Conservation (phyloP, 129 eudicot genomes). For the Heracleum sosnowskyi region DNA sequence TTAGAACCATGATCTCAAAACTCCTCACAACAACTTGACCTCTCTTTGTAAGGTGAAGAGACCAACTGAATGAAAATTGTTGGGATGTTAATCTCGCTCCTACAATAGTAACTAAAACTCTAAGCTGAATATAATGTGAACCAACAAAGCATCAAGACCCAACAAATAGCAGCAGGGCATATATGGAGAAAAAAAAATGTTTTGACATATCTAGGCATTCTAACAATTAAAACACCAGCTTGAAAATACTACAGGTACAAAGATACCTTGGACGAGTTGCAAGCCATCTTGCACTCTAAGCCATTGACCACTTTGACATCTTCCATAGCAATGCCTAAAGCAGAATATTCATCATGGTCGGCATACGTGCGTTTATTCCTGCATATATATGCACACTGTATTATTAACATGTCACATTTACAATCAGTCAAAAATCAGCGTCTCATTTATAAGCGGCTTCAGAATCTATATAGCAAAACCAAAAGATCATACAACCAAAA, state of each 20-base stretch:
- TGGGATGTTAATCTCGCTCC: too few species aligned
- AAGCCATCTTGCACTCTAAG: slow-evolving; percentile 85
- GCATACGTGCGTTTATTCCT: slow-evolving; percentile 56
- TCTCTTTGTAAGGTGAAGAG: neutral
- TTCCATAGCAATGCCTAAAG: slow-evolving; percentile 51
- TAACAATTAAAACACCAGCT: neutral
- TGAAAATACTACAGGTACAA: neutral
- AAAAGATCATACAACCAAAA: neutral
- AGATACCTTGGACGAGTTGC: slow-evolving; percentile 72
- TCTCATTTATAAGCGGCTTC: neutral
- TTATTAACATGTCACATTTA: neutral
- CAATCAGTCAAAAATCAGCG: neutral
- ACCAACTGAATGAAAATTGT: neutral
- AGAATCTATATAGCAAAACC: neutral
- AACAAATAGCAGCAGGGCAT: neutral
- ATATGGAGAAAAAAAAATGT: neutral
- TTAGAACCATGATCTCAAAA: neutral
- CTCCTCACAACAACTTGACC: neutral
- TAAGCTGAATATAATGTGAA: too few species aligned
- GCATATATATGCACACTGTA: slow-evolving; percentile 16
- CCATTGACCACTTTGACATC: slow-evolving; percentile 54
- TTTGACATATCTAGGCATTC: neutral
- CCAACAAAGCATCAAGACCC: neutral
- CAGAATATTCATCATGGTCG: slow-evolving; percentile 51
- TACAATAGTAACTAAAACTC: neutral